Evolutionary conservation across 2,329 filamentous ascomycete genomes (phyloP), one percentile per base, ranked within the genome.

Genomic region (Penicillium sp.): DNA sequence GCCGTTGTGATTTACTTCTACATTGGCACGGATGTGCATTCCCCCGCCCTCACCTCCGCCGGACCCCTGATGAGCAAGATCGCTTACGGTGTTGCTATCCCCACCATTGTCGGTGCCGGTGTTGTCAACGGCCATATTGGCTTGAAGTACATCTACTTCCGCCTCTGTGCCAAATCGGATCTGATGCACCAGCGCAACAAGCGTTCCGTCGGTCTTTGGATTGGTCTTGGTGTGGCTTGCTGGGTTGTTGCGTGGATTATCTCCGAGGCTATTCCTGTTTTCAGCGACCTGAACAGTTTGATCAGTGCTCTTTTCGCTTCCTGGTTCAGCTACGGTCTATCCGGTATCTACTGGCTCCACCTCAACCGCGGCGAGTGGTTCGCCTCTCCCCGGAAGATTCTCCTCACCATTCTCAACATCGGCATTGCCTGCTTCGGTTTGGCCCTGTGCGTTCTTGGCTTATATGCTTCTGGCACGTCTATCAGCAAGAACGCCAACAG

Each of bases 81-180:
- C 12, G 86, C 86, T 12, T 90, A 83, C 72, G 86, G 84, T 16
- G 76, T 89, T 53, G 87, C 87, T 2, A 80, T 86, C 9, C 86
- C 86, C 9, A 89, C 87, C 6, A 89, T 89, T 58, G 75, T 89
- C 45, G 82, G 89, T 41, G 85, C 86, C 0, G 87, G 86, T 50
- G 85, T 89, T 13, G 86, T 90, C 56, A 86, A 88, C 65, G 86
- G 82, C 8, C 83, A 86, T 56, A 84, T 89, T 3, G 85, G 84
- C 3, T 77, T 79, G 44, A 88, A 87, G 68, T 86, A 87, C 63
- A 77, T 88, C 56, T 89, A 87, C 65, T 76, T 83, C 10, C 81
- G 86, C 31, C 67, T 86, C 15, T 88, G 86, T 74, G 74, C 79
- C 31, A 79, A 82, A 61, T 83, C 82, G 6, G 78, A 80, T 58